phyloP scores from a whole-genome alignment of 2,329 filamentous ascomycete genomes.

The Hypocrella siamensis region DNA sequence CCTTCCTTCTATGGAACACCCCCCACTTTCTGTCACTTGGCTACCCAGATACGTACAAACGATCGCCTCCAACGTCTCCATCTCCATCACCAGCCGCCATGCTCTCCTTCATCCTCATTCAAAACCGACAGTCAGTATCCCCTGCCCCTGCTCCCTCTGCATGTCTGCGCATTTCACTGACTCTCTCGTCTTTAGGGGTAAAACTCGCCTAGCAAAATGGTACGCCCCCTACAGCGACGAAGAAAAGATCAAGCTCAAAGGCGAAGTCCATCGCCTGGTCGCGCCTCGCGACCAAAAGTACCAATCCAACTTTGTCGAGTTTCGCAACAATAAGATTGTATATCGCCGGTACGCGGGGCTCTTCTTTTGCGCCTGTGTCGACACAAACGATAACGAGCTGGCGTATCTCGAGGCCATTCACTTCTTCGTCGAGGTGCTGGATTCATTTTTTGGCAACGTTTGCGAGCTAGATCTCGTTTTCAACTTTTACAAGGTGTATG shows the following conservation, averaged over 20 bases:
- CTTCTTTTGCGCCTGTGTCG: conserved; percentile 98
- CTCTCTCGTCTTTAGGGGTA: conserved; percentile 49
- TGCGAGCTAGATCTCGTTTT: conserved; percentile 90
- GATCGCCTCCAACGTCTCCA: conserved; percentile 1
- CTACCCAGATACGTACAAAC: too few species aligned
- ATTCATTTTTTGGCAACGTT: conserved; percentile 97
- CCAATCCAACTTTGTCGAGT: conserved; percentile 98
- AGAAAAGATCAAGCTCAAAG: conserved; percentile 97
- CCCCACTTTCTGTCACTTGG: too few species aligned
- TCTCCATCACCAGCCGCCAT: conserved; percentile 20
- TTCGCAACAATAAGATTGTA: conserved; percentile 87
- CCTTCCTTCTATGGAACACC: too few species aligned
- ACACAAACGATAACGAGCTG: conserved; percentile 97
- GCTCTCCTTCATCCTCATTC: conserved; percentile 78
- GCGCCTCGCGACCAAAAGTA: conserved; percentile 97
- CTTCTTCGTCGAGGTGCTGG: conserved; percentile 97
- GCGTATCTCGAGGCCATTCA: conserved; percentile 96
- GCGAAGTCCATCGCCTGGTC: conserved; percentile 95
- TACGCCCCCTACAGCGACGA: conserved; percentile 97
- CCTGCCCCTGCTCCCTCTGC: neutral
- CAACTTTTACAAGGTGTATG: conserved; percentile 82
- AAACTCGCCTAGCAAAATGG: conserved; percentile 97
- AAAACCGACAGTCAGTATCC: conserved; percentile 63
- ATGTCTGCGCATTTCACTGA: conserved; percentile 1
- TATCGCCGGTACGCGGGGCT: conserved; percentile 95